These are phyloP conservation scores for Actinidia arguta DNA, from an alignment of 179 eudicot genomes.

Conservation along the genomic window DNA sequence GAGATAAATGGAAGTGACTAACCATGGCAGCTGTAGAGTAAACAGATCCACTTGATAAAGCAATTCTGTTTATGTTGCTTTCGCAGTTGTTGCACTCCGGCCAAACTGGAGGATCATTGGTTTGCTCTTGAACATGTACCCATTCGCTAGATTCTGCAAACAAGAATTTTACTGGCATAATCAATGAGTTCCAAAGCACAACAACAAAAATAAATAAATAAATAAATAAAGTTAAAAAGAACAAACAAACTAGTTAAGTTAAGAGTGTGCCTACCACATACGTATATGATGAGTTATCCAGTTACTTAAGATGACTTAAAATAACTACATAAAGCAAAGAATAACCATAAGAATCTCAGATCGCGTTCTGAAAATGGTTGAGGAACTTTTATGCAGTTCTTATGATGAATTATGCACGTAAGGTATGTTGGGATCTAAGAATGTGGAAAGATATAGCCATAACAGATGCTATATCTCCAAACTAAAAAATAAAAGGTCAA, in stretches of 20 bases:
- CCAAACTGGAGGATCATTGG: constrained; percentile 97
- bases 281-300: neutral
- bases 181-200: neutral
- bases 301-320: neutral
- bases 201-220: neutral
- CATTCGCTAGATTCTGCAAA: constrained; percentile 86
- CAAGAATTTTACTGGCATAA: neutral
- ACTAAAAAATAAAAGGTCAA: too few relatives aligned
- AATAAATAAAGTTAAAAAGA: too few relatives aligned
- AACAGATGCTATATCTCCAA: too few relatives aligned
- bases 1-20: neutral
- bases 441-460: neutral
- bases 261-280: neutral
- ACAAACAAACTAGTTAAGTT: neutral
- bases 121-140: constrained; percentile 91
- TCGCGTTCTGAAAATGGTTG: neutral
- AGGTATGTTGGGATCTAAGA: neutral
- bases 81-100: constrained; percentile 55
- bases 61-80: constrained; percentile 33
- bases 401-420: neutral
- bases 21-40: neutral
- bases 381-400: neutral
- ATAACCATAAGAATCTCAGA: neutral
- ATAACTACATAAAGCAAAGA: neutral
- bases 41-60: neutral